phyloP scores from a whole-genome alignment of 2,329 filamentous ascomycete species.

The Trichoderma asperellum region DNA sequence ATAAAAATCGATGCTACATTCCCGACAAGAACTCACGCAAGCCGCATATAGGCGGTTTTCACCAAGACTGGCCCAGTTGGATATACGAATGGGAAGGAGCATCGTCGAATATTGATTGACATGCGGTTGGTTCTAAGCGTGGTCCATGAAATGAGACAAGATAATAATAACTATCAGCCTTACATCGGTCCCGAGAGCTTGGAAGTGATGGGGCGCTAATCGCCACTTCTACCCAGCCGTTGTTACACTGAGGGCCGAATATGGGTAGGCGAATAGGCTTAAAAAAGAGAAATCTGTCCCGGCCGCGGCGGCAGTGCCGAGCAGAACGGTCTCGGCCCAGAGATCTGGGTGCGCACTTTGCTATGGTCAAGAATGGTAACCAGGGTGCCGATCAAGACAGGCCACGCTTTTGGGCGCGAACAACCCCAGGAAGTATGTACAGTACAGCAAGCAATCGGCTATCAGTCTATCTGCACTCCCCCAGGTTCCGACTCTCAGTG shows the following conservation, averaged over 20 bases:
- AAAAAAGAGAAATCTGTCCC: constrained; percentile 20
- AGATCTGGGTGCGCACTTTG: constrained; percentile 22
- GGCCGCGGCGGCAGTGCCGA: constrained; percentile 28
- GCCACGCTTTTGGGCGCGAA: neutral
- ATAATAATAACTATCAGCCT: constrained; percentile 26
- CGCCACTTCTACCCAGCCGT: constrained; percentile 23
- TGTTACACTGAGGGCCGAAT: constrained; percentile 23
- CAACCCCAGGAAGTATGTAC: neutral
- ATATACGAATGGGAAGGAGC: neutral
- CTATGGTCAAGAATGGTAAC: constrained; percentile 22
- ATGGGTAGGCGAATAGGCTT: constrained; percentile 15
- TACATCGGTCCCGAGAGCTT: constrained; percentile 29
- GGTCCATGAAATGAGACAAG: neutral
- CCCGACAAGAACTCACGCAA: neutral
- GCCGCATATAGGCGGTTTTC: neutral
- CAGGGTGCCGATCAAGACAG: constrained; percentile 22
- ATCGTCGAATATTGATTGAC: neutral
- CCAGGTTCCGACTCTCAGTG: neutral
- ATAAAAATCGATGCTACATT: neutral
- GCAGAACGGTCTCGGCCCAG: constrained; percentile 28
- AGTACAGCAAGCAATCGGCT: neutral
- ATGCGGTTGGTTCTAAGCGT: neutral
- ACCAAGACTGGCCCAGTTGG: neutral
- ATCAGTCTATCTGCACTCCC: constrained; percentile 16
- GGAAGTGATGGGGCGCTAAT: constrained; percentile 30